Conservation (phyloP, 139 green algal species). For the Haematococcus lacustris region DNA sequence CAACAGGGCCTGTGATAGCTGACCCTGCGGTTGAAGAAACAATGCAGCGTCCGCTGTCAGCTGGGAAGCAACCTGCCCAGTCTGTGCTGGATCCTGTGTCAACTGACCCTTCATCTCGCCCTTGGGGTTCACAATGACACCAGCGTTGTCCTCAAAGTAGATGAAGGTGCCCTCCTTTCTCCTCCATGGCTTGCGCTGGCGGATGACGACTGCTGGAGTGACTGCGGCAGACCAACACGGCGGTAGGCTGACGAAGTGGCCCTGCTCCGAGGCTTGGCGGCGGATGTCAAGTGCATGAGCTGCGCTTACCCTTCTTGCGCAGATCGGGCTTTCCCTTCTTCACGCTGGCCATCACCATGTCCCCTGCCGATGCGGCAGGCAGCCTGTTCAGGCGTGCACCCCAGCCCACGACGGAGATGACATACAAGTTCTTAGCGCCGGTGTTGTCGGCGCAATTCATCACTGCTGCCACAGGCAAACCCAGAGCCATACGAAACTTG, state of each 20-base stretch:
- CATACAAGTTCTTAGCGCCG: slow-evolving; percentile 99
- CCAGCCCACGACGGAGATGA: slow-evolving; percentile 92
- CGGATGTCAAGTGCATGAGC: too few species aligned
- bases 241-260: too few species aligned
- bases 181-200: slow-evolving; percentile 96
- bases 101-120: slow-evolving; percentile 97
- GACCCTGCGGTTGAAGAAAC: slow-evolving; percentile 90
- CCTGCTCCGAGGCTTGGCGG: too few species aligned
- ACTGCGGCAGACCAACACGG: too few species aligned
- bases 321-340: slow-evolving; percentile 99
- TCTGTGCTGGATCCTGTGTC: too few species aligned
- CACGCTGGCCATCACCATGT: slow-evolving; percentile 99
- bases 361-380: slow-evolving; percentile 75
- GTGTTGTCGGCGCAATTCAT: slow-evolving; percentile 99
- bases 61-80: too few species aligned
- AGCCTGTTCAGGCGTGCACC: slow-evolving; percentile 93
- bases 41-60: too few species aligned
- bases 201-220: slow-evolving; percentile 88
- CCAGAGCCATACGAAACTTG: slow-evolving; percentile 97
- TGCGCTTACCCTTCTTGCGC: slow-evolving; percentile 93
- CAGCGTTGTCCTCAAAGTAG: slow-evolving; percentile 99
- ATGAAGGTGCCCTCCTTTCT: slow-evolving; percentile 97
- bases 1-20: slow-evolving; percentile 96
- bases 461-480: slow-evolving; percentile 88
- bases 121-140: slow-evolving; percentile 99